phyloP scores from a whole-genome alignment of 805 yeast genomes.

The Hanseniaspora singularis region DNA sequence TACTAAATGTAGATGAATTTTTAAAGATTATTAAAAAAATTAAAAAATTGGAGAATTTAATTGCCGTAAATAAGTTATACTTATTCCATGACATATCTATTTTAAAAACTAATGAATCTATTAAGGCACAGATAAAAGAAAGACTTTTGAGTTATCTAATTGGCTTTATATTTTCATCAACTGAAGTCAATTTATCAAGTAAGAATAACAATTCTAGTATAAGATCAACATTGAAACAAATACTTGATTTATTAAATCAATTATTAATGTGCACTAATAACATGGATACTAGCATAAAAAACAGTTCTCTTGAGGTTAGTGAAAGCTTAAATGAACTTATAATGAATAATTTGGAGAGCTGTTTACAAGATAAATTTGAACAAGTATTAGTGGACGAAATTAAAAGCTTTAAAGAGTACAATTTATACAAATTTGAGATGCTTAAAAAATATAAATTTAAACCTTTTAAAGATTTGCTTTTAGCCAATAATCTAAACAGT shows the following conservation, averaged over 20 bases:
- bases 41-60: background rate
- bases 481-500: background rate
- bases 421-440: slow-evolving; percentile 2
- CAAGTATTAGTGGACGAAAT: background rate
- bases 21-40: background rate
- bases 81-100: slow-evolving; percentile 1
- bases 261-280: no score
- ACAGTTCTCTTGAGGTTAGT: background rate
- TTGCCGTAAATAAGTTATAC: slow-evolving; percentile 1
- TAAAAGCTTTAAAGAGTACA: slow-evolving; percentile 2
- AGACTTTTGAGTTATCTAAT: background rate
- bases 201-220: no score
- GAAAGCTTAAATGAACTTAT: background rate
- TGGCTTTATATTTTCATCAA: background rate
- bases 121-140: background rate
- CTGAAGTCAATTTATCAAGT: background rate
- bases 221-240: no score
- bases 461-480: slow-evolving; percentile 2
- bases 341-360: background rate
- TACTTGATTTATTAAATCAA: background rate
- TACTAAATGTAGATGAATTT: background rate
- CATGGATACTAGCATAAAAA: no score
- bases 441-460: slow-evolving; percentile 12
- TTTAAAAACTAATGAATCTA: background rate
- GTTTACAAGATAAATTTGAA: background rate